These are phyloP conservation scores for Turnera subulata DNA, from an alignment of 345 rosid genomes.

Conservation along the genomic window DNA sequence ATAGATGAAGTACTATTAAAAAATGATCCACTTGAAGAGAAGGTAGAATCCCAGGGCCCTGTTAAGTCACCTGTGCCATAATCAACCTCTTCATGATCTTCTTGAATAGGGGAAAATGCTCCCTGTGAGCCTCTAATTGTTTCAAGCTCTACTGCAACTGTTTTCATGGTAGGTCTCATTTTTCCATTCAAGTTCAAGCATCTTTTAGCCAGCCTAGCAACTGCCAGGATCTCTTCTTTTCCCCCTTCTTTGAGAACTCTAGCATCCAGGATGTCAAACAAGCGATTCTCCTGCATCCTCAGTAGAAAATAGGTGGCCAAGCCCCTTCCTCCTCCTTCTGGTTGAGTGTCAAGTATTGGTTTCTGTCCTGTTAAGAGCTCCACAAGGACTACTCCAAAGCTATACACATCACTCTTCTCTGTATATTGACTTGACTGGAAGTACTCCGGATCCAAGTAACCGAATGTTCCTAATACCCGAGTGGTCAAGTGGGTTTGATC, in stretches of 20 bases:
- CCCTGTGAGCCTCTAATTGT: neutral
- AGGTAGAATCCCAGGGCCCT: too few relatives aligned
- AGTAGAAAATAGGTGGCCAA: neutral
- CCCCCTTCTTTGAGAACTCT: neutral
- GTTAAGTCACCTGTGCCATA: too few relatives aligned
- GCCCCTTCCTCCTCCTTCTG: too few relatives aligned
- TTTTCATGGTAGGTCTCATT: constrained; percentile 19
- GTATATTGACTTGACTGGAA: constrained; percentile 4
- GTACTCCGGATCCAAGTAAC: constrained; percentile 23
- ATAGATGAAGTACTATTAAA: too few relatives aligned
- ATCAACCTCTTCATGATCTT: too few relatives aligned
- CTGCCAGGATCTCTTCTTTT: neutral
- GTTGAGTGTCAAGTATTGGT: constrained; percentile 17
- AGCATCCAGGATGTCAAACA: constrained; percentile 3
- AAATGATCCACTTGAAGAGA: too few relatives aligned
- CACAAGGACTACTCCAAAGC: constrained; percentile 22
- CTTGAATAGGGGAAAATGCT: too few relatives aligned
- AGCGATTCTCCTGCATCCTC: neutral
- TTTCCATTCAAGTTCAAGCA: constrained; percentile 11
- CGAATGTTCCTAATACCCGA: constrained; percentile 22
- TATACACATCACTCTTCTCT: constrained; percentile 22
- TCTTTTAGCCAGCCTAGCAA: constrained; percentile 11
- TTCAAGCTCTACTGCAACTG: constrained; percentile 4
- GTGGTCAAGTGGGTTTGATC: constrained; percentile 26
- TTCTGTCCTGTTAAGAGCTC: constrained; percentile 18